Base-by-base conservation (phyloP, 805 yeast genomes). In the Candida maris region DNA sequence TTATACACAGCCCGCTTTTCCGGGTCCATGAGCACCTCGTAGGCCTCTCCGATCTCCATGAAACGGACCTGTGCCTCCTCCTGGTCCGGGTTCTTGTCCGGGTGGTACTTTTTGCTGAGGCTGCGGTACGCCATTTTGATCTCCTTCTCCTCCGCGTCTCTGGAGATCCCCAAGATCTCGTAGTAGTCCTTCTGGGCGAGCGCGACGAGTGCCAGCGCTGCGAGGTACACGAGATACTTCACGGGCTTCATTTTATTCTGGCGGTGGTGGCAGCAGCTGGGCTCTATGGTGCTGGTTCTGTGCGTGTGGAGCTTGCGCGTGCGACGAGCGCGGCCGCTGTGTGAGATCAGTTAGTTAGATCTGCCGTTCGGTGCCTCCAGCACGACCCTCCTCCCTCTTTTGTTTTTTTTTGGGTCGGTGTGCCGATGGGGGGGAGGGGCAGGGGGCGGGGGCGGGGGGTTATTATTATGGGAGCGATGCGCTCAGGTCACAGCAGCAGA, bases 21-120 rank as follows among this genome's bases (percentile, higher is more conserved):
- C 4, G 72, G 57, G 56, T 87, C 86, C 46, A 77, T 73, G 43
- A 88, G 70, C 9, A 87, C 84, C 37, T 88, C 96, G 59, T 91
- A 91, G 0, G 97, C 97, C 54, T 84, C 95, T 12, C 95, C 95
- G 19, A 93, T 75, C 61, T 88, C 95, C 34, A 93, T 81, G 58
- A 89, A 93, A 62, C 76, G 81, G 33, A 83, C 81, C 46, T 85
- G 88, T 1, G 97, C 95, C 19, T 74, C 82, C 6, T 85, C 87
- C 49, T 81, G 76, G 5, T 81, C 83, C 4, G 83, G 81, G 57
- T 91, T 93, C 65, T 91, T 91, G 62, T 91, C 98, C 2, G 98
- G 98, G 56, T 91, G 98, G 61, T 75, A 87, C 55, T 85, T 85
- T 58, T 86, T 82, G 47, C 89, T 80, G 45, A 91, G 64, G 38